phyloP scores from a whole-genome alignment of 2,329 filamentous ascomycete genomes.

The Diplodia intermedia region DNA sequence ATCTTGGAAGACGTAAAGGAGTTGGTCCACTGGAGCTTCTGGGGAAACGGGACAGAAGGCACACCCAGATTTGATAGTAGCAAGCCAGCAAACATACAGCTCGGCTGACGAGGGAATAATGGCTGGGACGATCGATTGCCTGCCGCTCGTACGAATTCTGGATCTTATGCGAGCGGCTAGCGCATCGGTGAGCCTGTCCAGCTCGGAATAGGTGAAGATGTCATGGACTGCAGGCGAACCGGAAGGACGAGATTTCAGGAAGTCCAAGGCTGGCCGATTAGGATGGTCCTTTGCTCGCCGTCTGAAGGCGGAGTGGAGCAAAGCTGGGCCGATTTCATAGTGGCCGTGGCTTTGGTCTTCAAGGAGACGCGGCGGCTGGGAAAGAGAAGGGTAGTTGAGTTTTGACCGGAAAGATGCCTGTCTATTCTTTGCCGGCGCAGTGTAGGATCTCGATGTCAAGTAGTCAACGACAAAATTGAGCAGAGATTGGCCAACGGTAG shows the following conservation, averaged over 20 bases:
- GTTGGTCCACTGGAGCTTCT: slow-evolving; percentile 65
- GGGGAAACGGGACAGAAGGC: slow-evolving; percentile 82
- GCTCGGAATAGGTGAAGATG: slow-evolving; percentile 21
- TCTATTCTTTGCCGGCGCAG: not conserved
- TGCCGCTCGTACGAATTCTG: not conserved
- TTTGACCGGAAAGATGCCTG: not conserved
- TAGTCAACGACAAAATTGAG: slow-evolving; percentile 10
- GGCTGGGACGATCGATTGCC: slow-evolving; percentile 16
- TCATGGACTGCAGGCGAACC: slow-evolving; percentile 16
- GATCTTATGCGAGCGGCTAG: slow-evolving; percentile 14
- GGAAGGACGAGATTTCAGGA: slow-evolving; percentile 19
- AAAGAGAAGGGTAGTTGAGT: slow-evolving; percentile 30
- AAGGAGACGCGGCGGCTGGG: slow-evolving; percentile 17
- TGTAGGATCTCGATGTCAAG: not conserved
- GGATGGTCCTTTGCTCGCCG: slow-evolving; percentile 23
- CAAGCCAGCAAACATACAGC: slow-evolving; percentile 77
- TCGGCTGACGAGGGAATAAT: slow-evolving; percentile 57
- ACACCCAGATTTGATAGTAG: slow-evolving; percentile 74
- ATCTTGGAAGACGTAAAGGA: slow-evolving; percentile 45
- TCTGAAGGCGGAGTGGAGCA: slow-evolving; percentile 22
- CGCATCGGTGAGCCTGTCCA: slow-evolving; percentile 29
- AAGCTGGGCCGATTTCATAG: not conserved
- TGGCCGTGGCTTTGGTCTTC: slow-evolving; percentile 15
- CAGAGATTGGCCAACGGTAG: slow-evolving; percentile 19
- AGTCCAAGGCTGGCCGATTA: slow-evolving; percentile 27